Evolutionary conservation across 2,329 filamentous ascomycete species (phyloP).

Genomic region (Aspergillus puulaauensis): DNA sequence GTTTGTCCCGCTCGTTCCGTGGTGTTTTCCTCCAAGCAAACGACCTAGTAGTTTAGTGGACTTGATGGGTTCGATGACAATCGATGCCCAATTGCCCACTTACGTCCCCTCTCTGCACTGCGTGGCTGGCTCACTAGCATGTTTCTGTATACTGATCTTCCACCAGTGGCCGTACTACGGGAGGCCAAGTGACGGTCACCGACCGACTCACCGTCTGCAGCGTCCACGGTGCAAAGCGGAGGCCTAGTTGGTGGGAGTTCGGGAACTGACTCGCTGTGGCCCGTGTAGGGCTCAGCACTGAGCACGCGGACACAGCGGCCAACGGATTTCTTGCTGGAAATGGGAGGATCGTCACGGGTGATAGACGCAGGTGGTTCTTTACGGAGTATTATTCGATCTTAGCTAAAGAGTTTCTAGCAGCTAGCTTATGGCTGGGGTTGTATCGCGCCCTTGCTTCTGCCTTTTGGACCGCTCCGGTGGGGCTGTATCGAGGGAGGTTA

Average conservation of each 20-base stretch:
- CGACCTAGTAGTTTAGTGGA: background rate
- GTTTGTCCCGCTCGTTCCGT: background rate
- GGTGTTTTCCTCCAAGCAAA: background rate
- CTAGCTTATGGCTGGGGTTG: background rate
- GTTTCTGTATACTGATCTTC: background rate
- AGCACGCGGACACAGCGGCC: background rate
- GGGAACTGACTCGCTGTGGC: background rate
- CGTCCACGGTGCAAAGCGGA: background rate
- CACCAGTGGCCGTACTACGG: background rate
- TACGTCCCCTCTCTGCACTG: background rate
- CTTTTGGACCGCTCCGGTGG: background rate
- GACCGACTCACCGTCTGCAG: background rate
- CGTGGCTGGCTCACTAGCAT: background rate
- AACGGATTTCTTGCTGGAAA: conserved; percentile 2
- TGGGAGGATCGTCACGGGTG: background rate
- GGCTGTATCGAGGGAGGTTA: background rate
- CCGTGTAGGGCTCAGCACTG: too few species aligned
- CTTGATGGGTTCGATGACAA: too few species aligned
- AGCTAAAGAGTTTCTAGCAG: too few species aligned
- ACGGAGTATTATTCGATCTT: background rate
- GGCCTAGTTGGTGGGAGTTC: background rate
- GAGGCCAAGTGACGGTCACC: too few species aligned
- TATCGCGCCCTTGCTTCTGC: background rate
- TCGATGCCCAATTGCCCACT: background rate
- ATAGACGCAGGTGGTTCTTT: background rate